Conservation (phyloP, 2,329 filamentous ascomycete genomes). For the Colletotrichum sp. region DNA sequence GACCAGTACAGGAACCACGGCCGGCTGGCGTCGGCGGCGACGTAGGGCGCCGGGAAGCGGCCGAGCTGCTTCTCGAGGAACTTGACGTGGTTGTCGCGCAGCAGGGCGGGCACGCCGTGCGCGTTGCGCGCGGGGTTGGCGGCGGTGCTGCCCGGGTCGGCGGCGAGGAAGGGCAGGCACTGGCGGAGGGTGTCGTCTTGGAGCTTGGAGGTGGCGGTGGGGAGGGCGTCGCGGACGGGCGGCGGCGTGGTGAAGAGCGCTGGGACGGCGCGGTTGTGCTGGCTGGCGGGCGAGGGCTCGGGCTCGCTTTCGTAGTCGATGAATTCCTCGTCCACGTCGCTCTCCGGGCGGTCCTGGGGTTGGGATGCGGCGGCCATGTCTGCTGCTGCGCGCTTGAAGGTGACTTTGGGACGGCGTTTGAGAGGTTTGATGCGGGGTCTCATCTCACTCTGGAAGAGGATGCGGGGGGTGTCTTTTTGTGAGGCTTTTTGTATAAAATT, state of each 20-base stretch:
- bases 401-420: conserved; percentile 34
- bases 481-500: background rate
- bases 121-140: conserved; percentile 61
- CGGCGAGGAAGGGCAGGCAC: conserved; percentile 73
- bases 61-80: conserved; percentile 67
- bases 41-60: conserved; percentile 72
- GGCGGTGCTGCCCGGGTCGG: conserved; percentile 19
- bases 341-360: background rate
- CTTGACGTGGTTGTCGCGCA: conserved; percentile 63
- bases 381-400: conserved; percentile 30
- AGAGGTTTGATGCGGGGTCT: conserved; percentile 20
- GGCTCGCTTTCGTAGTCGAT: conserved; percentile 15
- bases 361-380: conserved; percentile 14
- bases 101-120: conserved; percentile 77
- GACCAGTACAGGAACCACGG: conserved; percentile 98
- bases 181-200: conserved; percentile 74
- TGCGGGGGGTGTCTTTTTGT: background rate
- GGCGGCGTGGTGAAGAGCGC: conserved; percentile 64
- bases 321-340: conserved; percentile 17
- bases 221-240: conserved; percentile 67
- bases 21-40: conserved; percentile 81
- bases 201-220: conserved; percentile 75
- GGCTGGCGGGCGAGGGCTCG: background rate
- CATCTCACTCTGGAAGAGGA: conserved; percentile 14
- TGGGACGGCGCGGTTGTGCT: conserved; percentile 43